phyloP scores from a whole-genome alignment of 495 filamentous ascomycete genomes.

The Amniculicola lignicola region DNA sequence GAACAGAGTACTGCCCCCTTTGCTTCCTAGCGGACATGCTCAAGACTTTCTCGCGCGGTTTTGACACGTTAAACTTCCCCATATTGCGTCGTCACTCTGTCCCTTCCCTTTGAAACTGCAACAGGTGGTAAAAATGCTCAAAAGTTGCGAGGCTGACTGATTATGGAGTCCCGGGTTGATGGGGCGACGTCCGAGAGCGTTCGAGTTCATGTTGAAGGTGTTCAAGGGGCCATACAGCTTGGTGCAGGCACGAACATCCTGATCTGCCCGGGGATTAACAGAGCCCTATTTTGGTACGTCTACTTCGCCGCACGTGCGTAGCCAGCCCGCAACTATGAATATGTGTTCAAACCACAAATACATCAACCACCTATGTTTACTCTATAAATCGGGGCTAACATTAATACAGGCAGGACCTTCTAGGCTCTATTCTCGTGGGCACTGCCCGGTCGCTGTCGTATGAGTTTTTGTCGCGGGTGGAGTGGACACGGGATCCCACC shows the following conservation, averaged over 20 bases:
- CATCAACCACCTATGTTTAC: background rate
- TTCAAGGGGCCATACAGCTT: background rate
- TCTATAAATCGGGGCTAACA: no score
- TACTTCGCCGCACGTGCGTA: no score
- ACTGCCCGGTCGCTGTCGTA: conserved; percentile 8
- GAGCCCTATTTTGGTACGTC: conserved; percentile 18
- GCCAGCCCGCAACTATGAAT: no score
- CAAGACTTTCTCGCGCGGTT: no score
- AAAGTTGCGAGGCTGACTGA: background rate
- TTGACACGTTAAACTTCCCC: no score
- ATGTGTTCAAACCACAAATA: background rate
- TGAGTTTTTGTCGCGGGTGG: background rate
- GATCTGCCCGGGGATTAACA: background rate
- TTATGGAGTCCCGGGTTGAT: conserved; percentile 17
- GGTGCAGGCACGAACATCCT: background rate
- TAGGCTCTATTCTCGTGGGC: conserved; percentile 5
- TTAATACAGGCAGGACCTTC: conserved; percentile 13
- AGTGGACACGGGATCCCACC: background rate
- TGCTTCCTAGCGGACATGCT: no score
- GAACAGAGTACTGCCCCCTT: no score
- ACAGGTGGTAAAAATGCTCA: no score
- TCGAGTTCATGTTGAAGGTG: background rate
- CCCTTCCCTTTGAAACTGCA: no score
- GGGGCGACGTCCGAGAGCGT: background rate
- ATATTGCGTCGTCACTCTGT: no score